These are phyloP conservation scores for Fusarium algeriense DNA, from an alignment of 2,329 filamentous ascomycete species.

Conservation along the genomic window DNA sequence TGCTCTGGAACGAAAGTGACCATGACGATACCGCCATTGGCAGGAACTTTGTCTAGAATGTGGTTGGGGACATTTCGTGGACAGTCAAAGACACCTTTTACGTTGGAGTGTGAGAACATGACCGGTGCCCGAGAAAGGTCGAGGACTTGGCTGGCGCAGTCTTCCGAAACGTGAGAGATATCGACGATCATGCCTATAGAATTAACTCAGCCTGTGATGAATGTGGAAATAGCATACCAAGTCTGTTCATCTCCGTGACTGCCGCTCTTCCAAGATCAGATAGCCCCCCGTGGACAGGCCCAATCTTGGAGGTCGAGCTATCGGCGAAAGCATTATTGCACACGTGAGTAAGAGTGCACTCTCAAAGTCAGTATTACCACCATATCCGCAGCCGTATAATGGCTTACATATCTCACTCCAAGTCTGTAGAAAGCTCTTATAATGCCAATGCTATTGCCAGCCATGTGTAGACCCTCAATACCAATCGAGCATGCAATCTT, in stretches of 20 bases:
- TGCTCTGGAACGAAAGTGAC: conserved; percentile 12
- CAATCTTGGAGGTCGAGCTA: conserved; percentile 6
- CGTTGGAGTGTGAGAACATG: conserved; percentile 22
- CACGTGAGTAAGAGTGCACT: conserved; percentile 4
- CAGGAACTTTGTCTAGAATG: neutral
- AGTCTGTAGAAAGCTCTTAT: conserved; percentile 3
- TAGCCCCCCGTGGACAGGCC: neutral
- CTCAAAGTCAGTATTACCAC: fast-evolving
- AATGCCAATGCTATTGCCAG: conserved; percentile 2
- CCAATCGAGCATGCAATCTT: conserved; percentile 9
- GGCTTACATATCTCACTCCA: conserved; percentile 9
- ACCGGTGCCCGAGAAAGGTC: neutral
- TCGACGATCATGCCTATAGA: neutral
- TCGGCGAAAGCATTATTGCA: conserved; percentile 16
- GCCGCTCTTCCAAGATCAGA: conserved; percentile 2
- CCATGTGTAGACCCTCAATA: conserved; percentile 1
- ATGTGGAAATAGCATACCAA: neutral
- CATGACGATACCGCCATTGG: neutral
- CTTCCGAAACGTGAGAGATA: neutral
- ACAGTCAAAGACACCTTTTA: conserved; percentile 4
- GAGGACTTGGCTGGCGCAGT: neutral
- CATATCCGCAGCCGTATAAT: fast-evolving
- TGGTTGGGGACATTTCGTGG: neutral
- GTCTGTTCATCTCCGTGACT: conserved; percentile 13
- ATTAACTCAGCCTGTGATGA: fast-evolving